These are phyloP conservation scores for Aspergillus sp. DNA, from an alignment of 2,329 filamentous ascomycete genomes.

Conservation along the genomic window DNA sequence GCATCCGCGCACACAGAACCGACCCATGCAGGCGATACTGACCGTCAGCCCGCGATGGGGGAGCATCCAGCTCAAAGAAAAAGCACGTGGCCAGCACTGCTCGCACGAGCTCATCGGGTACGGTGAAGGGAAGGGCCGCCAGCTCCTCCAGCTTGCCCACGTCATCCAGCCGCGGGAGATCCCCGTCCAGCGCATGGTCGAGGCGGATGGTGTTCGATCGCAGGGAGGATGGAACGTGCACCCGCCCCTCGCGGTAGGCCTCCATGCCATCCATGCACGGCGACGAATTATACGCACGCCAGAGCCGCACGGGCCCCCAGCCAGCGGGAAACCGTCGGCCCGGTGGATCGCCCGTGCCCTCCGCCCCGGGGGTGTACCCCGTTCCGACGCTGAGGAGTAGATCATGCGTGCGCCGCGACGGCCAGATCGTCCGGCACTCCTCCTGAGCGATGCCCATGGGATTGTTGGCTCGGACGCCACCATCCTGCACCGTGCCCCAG, in stretches of 20 bases:
- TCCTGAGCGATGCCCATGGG: constrained; percentile 19
- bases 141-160: constrained; percentile 11
- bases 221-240: not conserved
- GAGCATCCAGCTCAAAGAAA: constrained; percentile 23
- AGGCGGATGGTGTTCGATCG: constrained; percentile 10
- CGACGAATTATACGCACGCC: not conserved
- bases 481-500: constrained; percentile 22
- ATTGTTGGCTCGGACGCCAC: constrained; percentile 25
- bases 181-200: constrained; percentile 7
- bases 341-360: not conserved
- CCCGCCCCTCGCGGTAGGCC: not conserved
- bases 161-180: constrained; percentile 10
- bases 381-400: constrained; percentile 24
- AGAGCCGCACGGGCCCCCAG: not conserved
- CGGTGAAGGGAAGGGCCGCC: constrained; percentile 4
- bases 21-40: not conserved
- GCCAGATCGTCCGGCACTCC: constrained; percentile 22
- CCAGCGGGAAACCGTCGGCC: not conserved
- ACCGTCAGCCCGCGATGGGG: constrained; percentile 6
- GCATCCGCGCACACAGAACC: not conserved
- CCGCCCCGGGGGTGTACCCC: constrained; percentile 6
- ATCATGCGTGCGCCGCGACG: constrained; percentile 15
- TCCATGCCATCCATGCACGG: not conserved
- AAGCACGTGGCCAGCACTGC: constrained; percentile 17
- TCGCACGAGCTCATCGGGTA: constrained; percentile 17